phyloP scores from a whole-genome alignment of 306 rosid genomes.

The Lathyrus sativus region DNA sequence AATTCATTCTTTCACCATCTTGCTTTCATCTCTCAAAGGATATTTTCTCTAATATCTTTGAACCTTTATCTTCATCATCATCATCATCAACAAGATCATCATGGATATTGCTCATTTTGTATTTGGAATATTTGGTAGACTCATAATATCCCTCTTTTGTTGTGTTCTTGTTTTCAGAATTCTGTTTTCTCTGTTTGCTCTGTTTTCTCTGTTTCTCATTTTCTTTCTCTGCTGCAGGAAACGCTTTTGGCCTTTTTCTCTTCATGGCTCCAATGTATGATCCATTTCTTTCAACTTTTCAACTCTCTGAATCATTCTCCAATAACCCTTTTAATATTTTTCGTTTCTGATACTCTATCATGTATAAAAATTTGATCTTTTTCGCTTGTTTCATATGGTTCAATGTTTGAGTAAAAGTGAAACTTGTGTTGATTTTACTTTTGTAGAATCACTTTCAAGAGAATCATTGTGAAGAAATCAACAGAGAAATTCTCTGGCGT shows the following conservation, averaged over 20 bases:
- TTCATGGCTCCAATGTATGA: conserved; percentile 78
- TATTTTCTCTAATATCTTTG: neutral
- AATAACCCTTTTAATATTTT: neutral
- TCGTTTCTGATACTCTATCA: neutral
- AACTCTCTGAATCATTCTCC: neutral
- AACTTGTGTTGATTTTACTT: neutral
- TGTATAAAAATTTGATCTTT: neutral
- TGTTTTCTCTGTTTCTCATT: conserved; percentile 26
- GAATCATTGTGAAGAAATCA: conserved; percentile 52
- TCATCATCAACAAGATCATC: neutral
- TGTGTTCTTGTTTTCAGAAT: neutral
- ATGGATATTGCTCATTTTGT: conserved; percentile 16
- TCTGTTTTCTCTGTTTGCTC: conserved; percentile 8
- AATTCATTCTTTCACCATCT: neutral
- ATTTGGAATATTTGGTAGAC: conserved; percentile 73
- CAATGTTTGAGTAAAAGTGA: neutral
- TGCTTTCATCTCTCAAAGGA: neutral
- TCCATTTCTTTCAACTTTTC: conserved; percentile 1
- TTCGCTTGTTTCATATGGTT: neutral
- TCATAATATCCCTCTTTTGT: neutral
- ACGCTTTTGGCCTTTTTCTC: conserved; percentile 79
- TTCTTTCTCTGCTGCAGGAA: conserved; percentile 51
- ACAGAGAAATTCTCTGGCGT: conserved; percentile 82
- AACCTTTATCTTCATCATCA: neutral
- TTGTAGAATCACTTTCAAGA: conserved; percentile 74